phyloP scores from a whole-genome alignment of 1,284 basidiomycete genomes.

The Phylloboletellus chloephorus region DNA sequence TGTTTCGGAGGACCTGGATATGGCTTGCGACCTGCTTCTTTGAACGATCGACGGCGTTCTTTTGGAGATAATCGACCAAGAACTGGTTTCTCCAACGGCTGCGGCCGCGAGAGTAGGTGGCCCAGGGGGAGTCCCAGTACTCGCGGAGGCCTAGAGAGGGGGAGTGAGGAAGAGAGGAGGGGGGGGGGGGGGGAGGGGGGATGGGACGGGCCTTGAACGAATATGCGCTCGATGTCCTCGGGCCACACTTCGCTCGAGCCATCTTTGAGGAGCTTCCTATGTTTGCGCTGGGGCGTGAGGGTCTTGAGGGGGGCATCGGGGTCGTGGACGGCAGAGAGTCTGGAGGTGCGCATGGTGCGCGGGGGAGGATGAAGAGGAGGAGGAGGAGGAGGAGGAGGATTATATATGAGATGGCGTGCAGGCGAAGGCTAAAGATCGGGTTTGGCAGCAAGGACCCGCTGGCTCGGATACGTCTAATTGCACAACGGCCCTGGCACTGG shows the following conservation, averaged over 20 bases:
- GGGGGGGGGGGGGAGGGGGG: not conserved
- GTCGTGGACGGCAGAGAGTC: conserved; percentile 24
- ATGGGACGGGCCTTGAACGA: conserved; percentile 56
- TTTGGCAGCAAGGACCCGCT: conserved; percentile 35
- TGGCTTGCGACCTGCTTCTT: conserved; percentile 83
- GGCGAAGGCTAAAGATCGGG: conserved; percentile 40
- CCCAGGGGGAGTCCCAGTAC: conserved; percentile 76
- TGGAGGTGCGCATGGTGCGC: conserved; percentile 26
- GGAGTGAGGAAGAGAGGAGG: conserved; percentile 10
- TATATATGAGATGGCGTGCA: conserved; percentile 25
- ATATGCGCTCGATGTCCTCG: conserved; percentile 64
- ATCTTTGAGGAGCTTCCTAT: conserved; percentile 77
- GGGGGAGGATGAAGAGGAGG: conserved; percentile 24
- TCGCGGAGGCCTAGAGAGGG: conserved; percentile 52
- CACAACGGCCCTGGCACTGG: conserved; percentile 29
- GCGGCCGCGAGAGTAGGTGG: conserved; percentile 68
- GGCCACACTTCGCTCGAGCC: conserved; percentile 79
- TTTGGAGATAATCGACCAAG: conserved; percentile 69
- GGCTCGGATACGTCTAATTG: conserved; percentile 36
- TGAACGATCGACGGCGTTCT: conserved; percentile 58
- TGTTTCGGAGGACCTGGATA: conserved; percentile 75
- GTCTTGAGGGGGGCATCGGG: conserved; percentile 35
- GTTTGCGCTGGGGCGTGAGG: conserved; percentile 73
- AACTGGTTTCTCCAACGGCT: conserved; percentile 78
- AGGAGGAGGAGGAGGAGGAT: conserved; percentile 11